Conservation (phyloP, 352 stramenopile species). For the Phytophthora cactorum region DNA sequence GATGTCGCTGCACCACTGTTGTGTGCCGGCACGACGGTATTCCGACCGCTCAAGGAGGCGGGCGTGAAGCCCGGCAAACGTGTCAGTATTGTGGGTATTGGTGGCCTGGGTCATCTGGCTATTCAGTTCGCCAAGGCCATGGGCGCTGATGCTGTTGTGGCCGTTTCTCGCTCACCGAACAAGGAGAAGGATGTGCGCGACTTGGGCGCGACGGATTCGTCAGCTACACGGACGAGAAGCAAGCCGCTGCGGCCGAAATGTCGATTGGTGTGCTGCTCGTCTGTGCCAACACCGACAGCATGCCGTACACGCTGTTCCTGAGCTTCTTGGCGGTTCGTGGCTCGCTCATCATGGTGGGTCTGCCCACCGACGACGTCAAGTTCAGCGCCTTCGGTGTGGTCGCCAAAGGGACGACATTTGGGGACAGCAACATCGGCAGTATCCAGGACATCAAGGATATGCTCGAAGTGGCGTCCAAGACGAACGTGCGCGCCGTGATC, state of each 20-base stretch:
- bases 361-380: slow-evolving; percentile 66
- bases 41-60: no score
- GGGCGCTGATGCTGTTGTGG: slow-evolving; percentile 42
- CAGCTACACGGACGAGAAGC: slow-evolving; percentile 39
- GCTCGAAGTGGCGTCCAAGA: slow-evolving; percentile 16
- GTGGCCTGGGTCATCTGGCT: no score
- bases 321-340: slow-evolving; percentile 34
- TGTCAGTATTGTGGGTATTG: no score
- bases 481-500: slow-evolving; percentile 67
- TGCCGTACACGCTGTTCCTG: slow-evolving; percentile 39
- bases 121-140: no score
- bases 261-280: slow-evolving; percentile 77
- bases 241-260: background rate
- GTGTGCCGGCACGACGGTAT: no score
- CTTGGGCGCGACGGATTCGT: slow-evolving; percentile 70
- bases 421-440: slow-evolving; percentile 54
- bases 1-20: no score
- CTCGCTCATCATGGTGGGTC: slow-evolving; percentile 71
- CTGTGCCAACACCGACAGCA: slow-evolving; percentile 65
- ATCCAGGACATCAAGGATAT: background rate
- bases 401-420: slow-evolving; percentile 40
- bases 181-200: slow-evolving; percentile 64
- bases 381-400: slow-evolving; percentile 64
- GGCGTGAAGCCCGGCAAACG: no score
- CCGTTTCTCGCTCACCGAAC: slow-evolving; percentile 62